Evolutionary conservation across 2,329 filamentous ascomycete species (phyloP), one percentile per base, ranked within the genome.

Genomic region (Colletotrichum sp.): DNA sequence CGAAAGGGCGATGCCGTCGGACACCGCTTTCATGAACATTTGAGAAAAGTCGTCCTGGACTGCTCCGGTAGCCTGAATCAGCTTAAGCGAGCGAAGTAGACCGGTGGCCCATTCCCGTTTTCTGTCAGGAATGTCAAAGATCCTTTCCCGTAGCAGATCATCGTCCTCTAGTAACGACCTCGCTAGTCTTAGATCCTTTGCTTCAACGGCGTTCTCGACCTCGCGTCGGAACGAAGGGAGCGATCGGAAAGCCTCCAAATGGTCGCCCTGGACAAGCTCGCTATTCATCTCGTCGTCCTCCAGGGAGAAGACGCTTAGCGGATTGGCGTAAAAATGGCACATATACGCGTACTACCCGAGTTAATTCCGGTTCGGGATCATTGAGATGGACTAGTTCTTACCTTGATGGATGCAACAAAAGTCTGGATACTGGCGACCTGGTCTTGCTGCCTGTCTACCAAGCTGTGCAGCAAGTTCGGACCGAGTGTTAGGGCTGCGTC

Each of bases 251-350:
- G 93, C 92, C 78, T 95, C 91, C 9, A 94, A 83, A 78, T 95
- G 93, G 75, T 93, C 90, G 2, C 85, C 79, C 66, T 93, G 88
- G 1, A 95, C 77, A 2, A 86, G 68, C n/a, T 77, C 28, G 56
- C 66, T 72, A 27, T 71, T 76, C 66, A 76, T 68, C 43, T 69
- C 77, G n/a, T 81, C 80, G 27, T 79, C 78, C 48, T 76, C 78
- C 28, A 76, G 76, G 4, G 85, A 85, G 39, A 96, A 88, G 6
- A 95, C 83, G 76, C 92, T 95, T 5, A 96, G 86, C 1, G 93
- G 91, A 79, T 96, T 96, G 52, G 93, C 94, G 79, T 95, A 96
- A 80, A 95, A 96, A 82, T 96, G 94, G 73, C 93, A 95, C 94
- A 97, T 96, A 81, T 96, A 95, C 1, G 93, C 92, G 84, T 96